Evolutionary conservation across 2,329 filamentous ascomycete species (phyloP), one percentile per base, ranked within the genome.

Genomic region (Exophiala phaeomuriformis): DNA sequence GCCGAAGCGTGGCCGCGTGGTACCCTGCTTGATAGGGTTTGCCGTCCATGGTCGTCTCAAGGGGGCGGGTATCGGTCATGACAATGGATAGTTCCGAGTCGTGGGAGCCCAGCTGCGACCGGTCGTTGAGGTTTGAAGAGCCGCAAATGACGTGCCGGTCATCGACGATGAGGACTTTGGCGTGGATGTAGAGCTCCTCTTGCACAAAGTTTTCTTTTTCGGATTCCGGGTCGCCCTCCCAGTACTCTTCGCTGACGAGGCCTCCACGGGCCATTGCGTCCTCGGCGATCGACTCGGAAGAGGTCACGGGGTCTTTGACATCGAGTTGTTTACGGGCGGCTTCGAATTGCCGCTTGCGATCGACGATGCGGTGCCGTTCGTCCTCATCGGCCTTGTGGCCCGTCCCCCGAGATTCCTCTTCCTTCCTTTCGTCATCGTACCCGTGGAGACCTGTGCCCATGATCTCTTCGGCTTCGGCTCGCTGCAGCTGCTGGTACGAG

Each of bases 171-270:
- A 72, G 69, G 35, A 96, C 77, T 72, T 97, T 98, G 30, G 83
- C 86, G 68, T 98, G 93, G 45, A 97, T 85, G 68, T 98, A 98
- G 1, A 97, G 79, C 69, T 98, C 91, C 68, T 98, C 93, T 67
- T 95, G 91, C 55, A 97, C 85, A 12, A 61, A 62, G 66, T 94
- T 88, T 50, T 85, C 79, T 53, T 90, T 85, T 68, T 97, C 93
- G 1, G 81, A 80, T 61, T 91, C 80, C 0, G 82, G 73, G 2
- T 85, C 72, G 10, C 87, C 85, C 10, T 90, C 85, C 87, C 89
- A 96, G 0, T 72, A 64, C 68, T 94, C 88, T 6, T 88, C 83
- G 2, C 76, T 77, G 64, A 81, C 70, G 77, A 77, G 73, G 67
- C 80, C 68, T 67, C 83, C 72, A 60, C 79, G 80, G 27, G 86